Base-by-base conservation (phyloP, 768 basidiomycete genomes). In the Sarcomyxa edulis region DNA sequence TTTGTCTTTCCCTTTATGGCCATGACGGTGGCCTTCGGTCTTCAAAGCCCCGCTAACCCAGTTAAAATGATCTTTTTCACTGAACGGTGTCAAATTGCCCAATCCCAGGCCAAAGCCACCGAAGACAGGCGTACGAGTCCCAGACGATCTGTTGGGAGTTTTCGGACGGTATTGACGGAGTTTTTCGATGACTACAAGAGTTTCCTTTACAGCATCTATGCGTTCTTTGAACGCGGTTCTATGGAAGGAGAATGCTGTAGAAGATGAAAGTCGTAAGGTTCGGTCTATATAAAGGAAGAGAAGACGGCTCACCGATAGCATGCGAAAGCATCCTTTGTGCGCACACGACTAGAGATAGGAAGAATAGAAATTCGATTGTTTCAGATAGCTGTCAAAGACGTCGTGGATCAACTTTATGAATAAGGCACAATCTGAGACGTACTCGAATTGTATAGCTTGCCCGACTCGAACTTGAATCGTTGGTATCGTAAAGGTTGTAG, bases 191-290 rank as follows among this genome's bases (percentile, higher is more conserved):
- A 76, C 76, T 3, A 53, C 54, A 3, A 87, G 66, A 1, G 78
- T 65, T 27, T 65, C 58, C 40, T 65, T 59, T 5, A 87, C 70
- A n/a, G 64, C 60, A 7, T 75, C 69, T 4, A 87, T 61, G 34
- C 86, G 83, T 23, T 89, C 86, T 48, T 69, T 71, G 54, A 78
- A 90, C 7, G 87, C 87, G 3, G 74, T 80, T n/a, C 69, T 74
- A 54, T 89, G 85, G 58, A 90, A 90, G 14, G 72, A 68, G 48
- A 84, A 83, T 0, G 86, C 84, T 69, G 25, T 4, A n/a, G 16
- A 27, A 10, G 29, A 10, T 33, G 16, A 29, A 35, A 19, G 45
- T 15, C 10, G 8, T 22, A 14, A n/a, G 5, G 20, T 42, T 23
- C 6, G 21, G 31, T 25, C 27, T n/a, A 9, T 18, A 9, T 15